A percentile compares a stretch with the other conserved stretches of the same genome.
phyloP scores from a whole-genome alignment of 2,329 filamentous ascomycete genomes.

The Drechslera avenae region DNA sequence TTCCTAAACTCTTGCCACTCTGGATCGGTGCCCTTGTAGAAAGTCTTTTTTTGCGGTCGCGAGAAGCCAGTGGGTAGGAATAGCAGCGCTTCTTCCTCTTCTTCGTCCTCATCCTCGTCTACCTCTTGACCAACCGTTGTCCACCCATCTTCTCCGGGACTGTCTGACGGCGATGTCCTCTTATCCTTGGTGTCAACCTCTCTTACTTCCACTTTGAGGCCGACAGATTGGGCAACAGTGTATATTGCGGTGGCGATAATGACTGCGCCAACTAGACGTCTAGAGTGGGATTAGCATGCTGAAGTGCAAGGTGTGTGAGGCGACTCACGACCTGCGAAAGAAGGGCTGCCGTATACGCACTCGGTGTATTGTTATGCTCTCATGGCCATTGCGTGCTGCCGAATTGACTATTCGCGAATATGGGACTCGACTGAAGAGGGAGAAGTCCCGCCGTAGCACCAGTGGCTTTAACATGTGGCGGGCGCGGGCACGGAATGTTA shows the following conservation, averaged over 20 bases:
- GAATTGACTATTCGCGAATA: constrained; percentile 31
- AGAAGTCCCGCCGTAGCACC: constrained; percentile 45
- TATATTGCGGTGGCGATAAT: constrained; percentile 27
- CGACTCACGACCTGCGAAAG: constrained; percentile 42
- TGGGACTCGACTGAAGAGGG: constrained; percentile 38
- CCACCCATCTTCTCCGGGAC: constrained; percentile 14
- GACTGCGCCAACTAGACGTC: constrained; percentile 33
- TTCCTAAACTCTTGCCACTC: constrained; percentile 59
- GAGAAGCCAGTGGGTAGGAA: constrained; percentile 58
- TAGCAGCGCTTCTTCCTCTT: constrained; percentile 38
- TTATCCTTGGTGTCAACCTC: constrained; percentile 17
- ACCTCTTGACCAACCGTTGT: constrained; percentile 26
- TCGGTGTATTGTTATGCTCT: constrained; percentile 41
- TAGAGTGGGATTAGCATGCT: constrained; percentile 19
- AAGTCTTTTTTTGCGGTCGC: constrained; percentile 47
- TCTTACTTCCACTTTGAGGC: constrained; percentile 32
- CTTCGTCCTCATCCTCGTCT: constrained; percentile 39
- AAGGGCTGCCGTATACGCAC: constrained; percentile 50
- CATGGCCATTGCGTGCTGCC: constrained; percentile 39
- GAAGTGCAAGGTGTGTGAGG: constrained; percentile 1
- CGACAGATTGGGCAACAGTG: constrained; percentile 28
- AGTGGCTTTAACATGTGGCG: constrained; percentile 47
- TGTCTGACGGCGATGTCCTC: constrained; percentile 11
- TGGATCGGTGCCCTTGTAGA: constrained; percentile 58
- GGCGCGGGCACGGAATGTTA: constrained; percentile 22